A percentile compares a stretch with the other conserved stretches of the same genome.
These are phyloP conservation scores for Kwoniella sp. DNA, from an alignment of 768 basidiomycete species.

Conservation along the genomic window DNA sequence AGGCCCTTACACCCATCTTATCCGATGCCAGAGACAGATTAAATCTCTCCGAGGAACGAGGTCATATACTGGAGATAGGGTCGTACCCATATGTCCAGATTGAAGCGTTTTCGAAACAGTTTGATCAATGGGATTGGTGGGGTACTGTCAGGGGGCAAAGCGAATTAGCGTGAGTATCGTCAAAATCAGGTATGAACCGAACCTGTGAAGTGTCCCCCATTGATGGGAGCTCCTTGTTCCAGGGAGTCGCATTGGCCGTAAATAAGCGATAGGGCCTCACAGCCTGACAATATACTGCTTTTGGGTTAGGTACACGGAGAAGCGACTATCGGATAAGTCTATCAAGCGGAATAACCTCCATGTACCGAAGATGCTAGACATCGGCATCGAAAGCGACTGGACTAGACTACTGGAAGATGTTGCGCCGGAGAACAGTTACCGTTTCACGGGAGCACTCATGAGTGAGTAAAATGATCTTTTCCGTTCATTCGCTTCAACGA, in stretches of 20 bases:
- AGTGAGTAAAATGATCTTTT: slow-evolving; percentile 14
- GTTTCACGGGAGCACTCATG: slow-evolving; percentile 27
- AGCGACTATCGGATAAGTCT: not conserved
- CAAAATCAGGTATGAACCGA: not conserved
- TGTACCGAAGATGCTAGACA: slow-evolving; percentile 25
- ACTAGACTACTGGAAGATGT: not conserved
- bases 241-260: too few species aligned
- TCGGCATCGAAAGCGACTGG: slow-evolving; percentile 29
- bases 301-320: not conserved
- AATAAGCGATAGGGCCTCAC: too few species aligned
- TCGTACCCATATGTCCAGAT: slow-evolving; percentile 33
- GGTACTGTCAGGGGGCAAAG: slow-evolving; percentile 28
- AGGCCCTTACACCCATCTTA: slow-evolving; percentile 22
- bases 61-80: slow-evolving; percentile 29
- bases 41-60: not conserved
- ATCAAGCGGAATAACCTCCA: slow-evolving; percentile 17
- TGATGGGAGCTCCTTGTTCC: too few species aligned
- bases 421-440: not conserved
- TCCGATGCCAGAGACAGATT: not conserved
- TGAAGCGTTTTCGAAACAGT: slow-evolving; percentile 19
- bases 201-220: not conserved
- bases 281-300: not conserved
- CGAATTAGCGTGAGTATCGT: slow-evolving; percentile 28
- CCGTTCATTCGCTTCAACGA: not conserved
- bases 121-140: slow-evolving; percentile 29